A percentile compares a stretch with the other conserved stretches of the same genome.
Evolutionary conservation across 345 rosid species (phyloP).

Genomic region (Citrus maxima): DNA sequence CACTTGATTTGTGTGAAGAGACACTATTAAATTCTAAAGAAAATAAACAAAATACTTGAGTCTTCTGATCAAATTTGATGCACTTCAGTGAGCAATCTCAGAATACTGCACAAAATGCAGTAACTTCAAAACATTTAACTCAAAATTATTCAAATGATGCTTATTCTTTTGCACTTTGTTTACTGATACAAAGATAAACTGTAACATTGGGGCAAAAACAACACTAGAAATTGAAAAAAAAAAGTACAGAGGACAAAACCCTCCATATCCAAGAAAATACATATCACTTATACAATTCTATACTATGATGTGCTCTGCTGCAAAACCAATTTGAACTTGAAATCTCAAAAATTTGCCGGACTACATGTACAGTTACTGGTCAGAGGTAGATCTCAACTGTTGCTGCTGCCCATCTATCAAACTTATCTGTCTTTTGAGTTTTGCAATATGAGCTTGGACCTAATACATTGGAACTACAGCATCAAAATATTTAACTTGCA

Average conservation of each 20-base stretch:
- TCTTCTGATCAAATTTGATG: neutral
- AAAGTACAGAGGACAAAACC: neutral
- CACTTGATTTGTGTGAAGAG: neutral
- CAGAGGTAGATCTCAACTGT: slow-evolving; percentile 49
- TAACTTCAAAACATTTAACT: neutral
- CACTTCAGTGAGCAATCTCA: neutral
- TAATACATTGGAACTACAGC: slow-evolving; percentile 21
- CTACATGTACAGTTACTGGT: slow-evolving; percentile 34
- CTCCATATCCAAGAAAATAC: slow-evolving; percentile 15
- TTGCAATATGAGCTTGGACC: slow-evolving; percentile 79
- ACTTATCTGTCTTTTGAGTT: slow-evolving; percentile 59
- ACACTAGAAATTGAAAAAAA: neutral
- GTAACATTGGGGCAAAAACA: neutral
- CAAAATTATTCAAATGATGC: slow-evolving; percentile 11
- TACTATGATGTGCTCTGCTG: slow-evolving; percentile 14
- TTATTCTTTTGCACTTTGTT: slow-evolving; percentile 5
- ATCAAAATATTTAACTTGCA: slow-evolving; percentile 10
- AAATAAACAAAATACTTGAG: neutral
- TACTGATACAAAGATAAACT: slow-evolving; percentile 13
- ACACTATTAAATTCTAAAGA: neutral
- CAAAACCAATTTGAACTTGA: slow-evolving; percentile 13
- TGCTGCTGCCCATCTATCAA: slow-evolving; percentile 68
- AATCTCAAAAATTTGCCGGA: slow-evolving; percentile 5
- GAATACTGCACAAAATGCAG: neutral
- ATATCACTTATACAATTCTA: slow-evolving; percentile 21